A percentile compares a stretch with the other conserved stretches of the same genome.
Conservation (phyloP, 768 basidiomycete genomes). For the Nidula microcarpa region DNA sequence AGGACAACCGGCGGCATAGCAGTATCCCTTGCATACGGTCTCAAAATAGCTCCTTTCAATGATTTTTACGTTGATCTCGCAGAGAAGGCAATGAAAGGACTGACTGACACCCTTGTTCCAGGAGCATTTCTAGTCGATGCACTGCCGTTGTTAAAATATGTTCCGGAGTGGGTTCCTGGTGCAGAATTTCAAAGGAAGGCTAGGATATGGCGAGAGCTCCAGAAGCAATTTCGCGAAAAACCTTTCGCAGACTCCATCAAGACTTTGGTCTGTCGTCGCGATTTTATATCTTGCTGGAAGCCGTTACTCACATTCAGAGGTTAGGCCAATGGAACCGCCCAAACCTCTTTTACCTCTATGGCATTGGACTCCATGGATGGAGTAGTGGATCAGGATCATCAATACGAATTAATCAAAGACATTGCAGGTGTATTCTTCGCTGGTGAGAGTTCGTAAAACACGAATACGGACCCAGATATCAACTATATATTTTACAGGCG, state of each 20-base stretch:
- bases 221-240: background rate
- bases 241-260: background rate
- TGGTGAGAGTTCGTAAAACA: constrained; percentile 9
- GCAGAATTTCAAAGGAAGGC: background rate
- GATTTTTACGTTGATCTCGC: background rate
- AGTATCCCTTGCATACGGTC: background rate
- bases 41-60: background rate
- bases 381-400: background rate
- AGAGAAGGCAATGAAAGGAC: background rate
- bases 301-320: background rate
- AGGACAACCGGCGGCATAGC: background rate
- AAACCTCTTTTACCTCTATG: background rate
- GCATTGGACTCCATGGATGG: background rate
- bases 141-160: background rate
- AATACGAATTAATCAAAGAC: constrained; percentile 21
- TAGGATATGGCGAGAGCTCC: background rate
- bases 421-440: constrained; percentile 34
- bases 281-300: background rate
- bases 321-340: background rate
- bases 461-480: background rate
- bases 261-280: background rate
- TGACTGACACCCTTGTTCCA: background rate
- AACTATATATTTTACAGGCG: constrained; percentile 9
- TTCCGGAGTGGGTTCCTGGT: background rate
- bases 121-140: background rate